Evolutionary conservation across 306 rosid genomes (phyloP).

Genomic region (Glycine soja): DNA sequence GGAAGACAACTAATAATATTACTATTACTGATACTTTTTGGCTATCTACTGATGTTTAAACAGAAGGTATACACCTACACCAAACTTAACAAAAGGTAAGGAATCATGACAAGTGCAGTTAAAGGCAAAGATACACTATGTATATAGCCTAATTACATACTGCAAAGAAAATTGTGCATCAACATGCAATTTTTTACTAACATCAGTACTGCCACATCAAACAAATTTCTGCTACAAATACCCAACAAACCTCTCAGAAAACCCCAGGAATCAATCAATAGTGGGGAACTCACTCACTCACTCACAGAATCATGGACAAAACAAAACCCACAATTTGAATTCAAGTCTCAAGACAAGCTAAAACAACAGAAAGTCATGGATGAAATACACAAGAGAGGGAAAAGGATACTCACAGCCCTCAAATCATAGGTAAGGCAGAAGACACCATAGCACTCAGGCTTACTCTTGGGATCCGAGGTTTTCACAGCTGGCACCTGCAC

Average conservation of each 20-base stretch:
- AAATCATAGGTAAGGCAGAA: slow-evolving; percentile 96
- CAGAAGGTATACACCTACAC: neutral
- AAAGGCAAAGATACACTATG: neutral
- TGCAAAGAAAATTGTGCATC: slow-evolving; percentile 19
- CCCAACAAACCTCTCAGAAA: neutral
- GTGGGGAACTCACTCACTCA: neutral
- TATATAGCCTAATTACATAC: neutral
- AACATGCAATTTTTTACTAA: neutral
- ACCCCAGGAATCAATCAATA: neutral
- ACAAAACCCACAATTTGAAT: slow-evolving; percentile 12
- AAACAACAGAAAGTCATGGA: slow-evolving; percentile 22
- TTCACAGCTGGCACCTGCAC: slow-evolving; percentile 70
- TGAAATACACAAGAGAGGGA: slow-evolving; percentile 7
- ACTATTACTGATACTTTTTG: neutral
- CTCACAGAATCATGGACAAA: neutral
- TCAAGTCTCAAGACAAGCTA: slow-evolving; percentile 9
- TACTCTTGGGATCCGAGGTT: slow-evolving; percentile 58
- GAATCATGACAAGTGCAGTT: neutral
- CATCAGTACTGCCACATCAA: neutral
- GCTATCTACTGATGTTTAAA: slow-evolving; percentile 1
- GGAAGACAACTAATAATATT: neutral
- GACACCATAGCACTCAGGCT: slow-evolving; percentile 84
- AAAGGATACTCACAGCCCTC: slow-evolving; percentile 70
- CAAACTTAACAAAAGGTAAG: slow-evolving; percentile 14
- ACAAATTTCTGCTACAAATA: slow-evolving; percentile 36